These are phyloP conservation scores for Aspergillus hancockii DNA, from an alignment of 495 filamentous ascomycete species.

Conservation along the genomic window DNA sequence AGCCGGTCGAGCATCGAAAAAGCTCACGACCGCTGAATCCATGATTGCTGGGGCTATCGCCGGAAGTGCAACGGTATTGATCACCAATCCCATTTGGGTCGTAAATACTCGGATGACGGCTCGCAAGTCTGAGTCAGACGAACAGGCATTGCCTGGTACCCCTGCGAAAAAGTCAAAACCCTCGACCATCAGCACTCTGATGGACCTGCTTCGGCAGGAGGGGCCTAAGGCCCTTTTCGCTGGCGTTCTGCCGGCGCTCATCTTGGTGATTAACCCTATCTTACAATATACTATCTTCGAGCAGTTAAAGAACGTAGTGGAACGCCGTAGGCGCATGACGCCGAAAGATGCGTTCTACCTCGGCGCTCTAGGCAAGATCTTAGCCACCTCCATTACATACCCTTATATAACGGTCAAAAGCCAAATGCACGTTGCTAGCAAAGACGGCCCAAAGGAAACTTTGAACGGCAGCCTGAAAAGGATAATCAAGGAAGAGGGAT, in stretches of 20 bases:
- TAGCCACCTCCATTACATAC: conserved; percentile 92
- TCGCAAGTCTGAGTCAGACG: conserved; percentile 60
- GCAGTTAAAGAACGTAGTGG: conserved; percentile 81
- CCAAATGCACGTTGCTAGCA: conserved; percentile 86
- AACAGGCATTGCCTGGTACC: conserved; percentile 53
- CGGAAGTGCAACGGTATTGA: conserved; percentile 86
- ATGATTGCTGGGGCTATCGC: conserved; percentile 97
- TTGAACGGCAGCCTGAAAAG: conserved; percentile 72
- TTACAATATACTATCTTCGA: conserved; percentile 99
- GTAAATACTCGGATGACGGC: conserved; percentile 98
- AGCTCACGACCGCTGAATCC: conserved; percentile 83
- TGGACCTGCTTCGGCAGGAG: conserved; percentile 74
- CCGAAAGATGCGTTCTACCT: conserved; percentile 87
- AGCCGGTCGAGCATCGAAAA: conserved; percentile 74
- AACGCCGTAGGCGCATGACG: conserved; percentile 68
- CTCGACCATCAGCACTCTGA: conserved; percentile 75
- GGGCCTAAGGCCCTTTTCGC: conserved; percentile 83
- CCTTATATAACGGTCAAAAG: conserved; percentile 99
- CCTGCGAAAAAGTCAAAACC: conserved; percentile 50
- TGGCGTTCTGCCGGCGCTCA: conserved; percentile 87
- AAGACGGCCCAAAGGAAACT: conserved; percentile 64
- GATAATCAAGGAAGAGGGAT: conserved; percentile 87
- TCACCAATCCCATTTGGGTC: conserved; percentile 99
- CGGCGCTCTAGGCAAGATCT: conserved; percentile 89
- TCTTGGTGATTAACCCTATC: conserved; percentile 96